Base-by-base conservation (phyloP, 2,329 filamentous ascomycete species). In the Microsporum audouinii region DNA sequence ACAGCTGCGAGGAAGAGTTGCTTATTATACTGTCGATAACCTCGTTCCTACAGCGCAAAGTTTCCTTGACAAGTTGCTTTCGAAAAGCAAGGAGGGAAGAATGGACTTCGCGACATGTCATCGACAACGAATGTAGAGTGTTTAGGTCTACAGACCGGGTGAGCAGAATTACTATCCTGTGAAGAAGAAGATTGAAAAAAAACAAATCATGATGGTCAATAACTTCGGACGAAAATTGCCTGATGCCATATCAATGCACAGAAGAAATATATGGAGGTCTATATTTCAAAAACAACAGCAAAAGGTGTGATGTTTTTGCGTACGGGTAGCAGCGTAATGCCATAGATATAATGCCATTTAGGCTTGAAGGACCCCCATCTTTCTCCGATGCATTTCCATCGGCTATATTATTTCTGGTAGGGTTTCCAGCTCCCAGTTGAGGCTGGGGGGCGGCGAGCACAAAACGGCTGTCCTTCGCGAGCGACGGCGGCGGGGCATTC, bases 141-240 rank as follows among this genome's bases (percentile, higher is more conserved):
- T 92, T 96, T 58, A 96, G 82, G 72, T 97, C 92, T 71, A 96
- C 84, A 67, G 83, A 82, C 36, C 84, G 82, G 57, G 88, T 88
- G 66, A 96, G 82, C 68, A 87, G 83, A 65, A 85, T 83, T 67
- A 88, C 84, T 70, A 96, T 84, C 68, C 91, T 96, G 77, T 63
- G 65, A 49, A 55, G 33, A 66, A 65, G 64, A 59, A 63, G 66
- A 61, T 68, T 65, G 63, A 53, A 38, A 57, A 23, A 62, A 60
- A 62, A 51, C 12, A 14, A 27, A 31, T 53, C 36, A 49, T 53
- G n/a, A 17, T 39, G 57, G 60, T 61, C 45, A 63, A 63, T 45
- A 31, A 43, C 17, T 17, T 47, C 31, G 27, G 29, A 47, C 36
- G 47, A 45, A 17, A 47, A 10, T 41, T 31, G 57, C 63, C 29